A percentile compares a stretch with the other conserved stretches of the same genome.
Evolutionary conservation across 2,329 filamentous ascomycete species (phyloP).

Genomic region (Xylariaceae sp.): DNA sequence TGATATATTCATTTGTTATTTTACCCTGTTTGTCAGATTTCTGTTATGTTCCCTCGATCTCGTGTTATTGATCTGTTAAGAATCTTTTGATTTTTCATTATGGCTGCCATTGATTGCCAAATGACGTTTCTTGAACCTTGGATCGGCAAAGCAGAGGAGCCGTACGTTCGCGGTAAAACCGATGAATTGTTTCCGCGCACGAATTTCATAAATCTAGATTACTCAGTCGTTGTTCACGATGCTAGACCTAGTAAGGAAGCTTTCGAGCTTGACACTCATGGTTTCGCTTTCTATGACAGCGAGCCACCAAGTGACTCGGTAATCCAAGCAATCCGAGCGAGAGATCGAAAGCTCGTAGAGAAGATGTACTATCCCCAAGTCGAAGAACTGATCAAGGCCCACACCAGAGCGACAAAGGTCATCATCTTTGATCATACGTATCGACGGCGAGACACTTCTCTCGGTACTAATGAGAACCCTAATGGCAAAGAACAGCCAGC

Average conservation of each 20-base stretch:
- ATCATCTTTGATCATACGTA: slow-evolving; percentile 28
- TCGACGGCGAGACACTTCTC: slow-evolving; percentile 8
- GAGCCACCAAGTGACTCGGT: background rate
- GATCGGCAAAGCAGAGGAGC: background rate
- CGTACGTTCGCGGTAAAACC: slow-evolving; percentile 4
- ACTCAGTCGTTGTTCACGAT: background rate
- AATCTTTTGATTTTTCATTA: no score
- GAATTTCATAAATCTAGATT: background rate
- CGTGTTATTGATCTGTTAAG: no score
- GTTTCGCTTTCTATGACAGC: background rate
- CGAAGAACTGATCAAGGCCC: slow-evolving; percentile 17
- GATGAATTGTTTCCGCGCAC: background rate
- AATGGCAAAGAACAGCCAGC: slow-evolving; percentile 25
- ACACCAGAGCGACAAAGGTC: slow-evolving; percentile 17
- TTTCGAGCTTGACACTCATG: background rate
- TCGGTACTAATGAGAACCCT: slow-evolving; percentile 1
- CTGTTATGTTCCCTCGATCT: no score
- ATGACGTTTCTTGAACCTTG: slow-evolving; percentile 17
- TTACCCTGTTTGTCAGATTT: no score
- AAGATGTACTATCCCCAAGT: slow-evolving; percentile 16
- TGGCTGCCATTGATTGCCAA: no score
- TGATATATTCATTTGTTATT: no score
- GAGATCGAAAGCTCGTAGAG: background rate
- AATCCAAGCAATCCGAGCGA: background rate
- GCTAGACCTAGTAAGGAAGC: background rate